A percentile compares a stretch with the other conserved stretches of the same genome.
Evolutionary conservation across 23 red algal genomes (phyloP).

Genomic region (Gracilaria gracilis): DNA sequence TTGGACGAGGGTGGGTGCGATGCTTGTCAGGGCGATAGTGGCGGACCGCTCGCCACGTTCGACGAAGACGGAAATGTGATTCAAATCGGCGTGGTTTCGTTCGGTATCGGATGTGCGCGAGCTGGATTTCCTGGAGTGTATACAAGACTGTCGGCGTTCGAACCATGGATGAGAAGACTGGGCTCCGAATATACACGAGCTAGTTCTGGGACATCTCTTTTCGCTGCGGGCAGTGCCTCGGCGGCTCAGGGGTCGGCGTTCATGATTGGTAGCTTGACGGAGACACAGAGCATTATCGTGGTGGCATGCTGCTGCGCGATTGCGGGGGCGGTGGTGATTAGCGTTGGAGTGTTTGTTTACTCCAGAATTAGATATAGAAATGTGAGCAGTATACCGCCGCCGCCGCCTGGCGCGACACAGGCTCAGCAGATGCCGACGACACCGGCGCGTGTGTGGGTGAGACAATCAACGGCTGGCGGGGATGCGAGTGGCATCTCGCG

Average conservation of each 20-base stretch:
- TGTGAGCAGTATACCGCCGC: not conserved
- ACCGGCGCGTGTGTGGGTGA: not conserved
- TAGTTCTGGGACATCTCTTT: not conserved
- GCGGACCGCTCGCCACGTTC: slow-evolving; percentile 56
- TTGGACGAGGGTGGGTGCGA: slow-evolving; percentile 61
- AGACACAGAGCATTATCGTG: slow-evolving; percentile 25
- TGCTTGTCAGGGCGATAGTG: slow-evolving; percentile 71
- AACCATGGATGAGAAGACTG: slow-evolving; percentile 42
- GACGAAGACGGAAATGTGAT: slow-evolving; percentile 53
- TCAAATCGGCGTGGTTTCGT: slow-evolving; percentile 69
- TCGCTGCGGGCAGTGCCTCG: slow-evolving; percentile 13
- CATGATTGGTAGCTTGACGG: not conserved
- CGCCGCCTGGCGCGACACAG: not conserved
- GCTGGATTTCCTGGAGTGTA: slow-evolving; percentile 66
- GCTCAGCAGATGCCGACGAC: not conserved
- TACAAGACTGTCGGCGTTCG: slow-evolving; percentile 54
- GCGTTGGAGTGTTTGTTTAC: not conserved
- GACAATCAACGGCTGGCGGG: not conserved
- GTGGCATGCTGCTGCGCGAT: not conserved
- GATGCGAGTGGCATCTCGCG: not conserved
- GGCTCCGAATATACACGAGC: slow-evolving; percentile 14
- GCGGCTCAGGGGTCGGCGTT: not conserved
- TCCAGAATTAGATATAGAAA: not conserved
- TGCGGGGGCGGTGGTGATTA: not conserved
- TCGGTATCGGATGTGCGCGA: slow-evolving; percentile 74